Conservation (phyloP, 176 grass and related monocot species). For the Triticum monococcum region DNA sequence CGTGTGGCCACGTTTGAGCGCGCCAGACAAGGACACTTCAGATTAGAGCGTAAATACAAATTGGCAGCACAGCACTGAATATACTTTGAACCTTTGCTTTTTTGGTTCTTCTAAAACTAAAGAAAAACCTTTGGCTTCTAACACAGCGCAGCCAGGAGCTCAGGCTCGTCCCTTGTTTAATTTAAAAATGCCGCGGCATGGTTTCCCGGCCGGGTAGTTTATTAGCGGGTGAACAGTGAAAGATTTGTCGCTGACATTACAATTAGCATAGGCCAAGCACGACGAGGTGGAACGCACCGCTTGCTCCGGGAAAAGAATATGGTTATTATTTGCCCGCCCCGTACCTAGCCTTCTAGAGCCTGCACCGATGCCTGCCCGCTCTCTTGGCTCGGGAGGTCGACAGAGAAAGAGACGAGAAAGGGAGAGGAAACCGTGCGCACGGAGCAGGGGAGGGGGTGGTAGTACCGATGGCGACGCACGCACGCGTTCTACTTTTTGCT, state of each 20-base stretch:
- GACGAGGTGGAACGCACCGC: not conserved
- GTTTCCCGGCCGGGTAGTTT: not conserved
- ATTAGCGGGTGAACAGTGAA: not conserved
- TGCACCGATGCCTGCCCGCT: not conserved
- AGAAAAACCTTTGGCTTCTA: not conserved
- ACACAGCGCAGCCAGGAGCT: not conserved
- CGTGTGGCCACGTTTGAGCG: conserved; percentile 24
- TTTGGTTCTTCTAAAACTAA: no score
- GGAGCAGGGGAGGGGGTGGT: no score
- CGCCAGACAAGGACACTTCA: not conserved
- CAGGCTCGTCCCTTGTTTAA: not conserved
- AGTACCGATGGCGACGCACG: conserved; percentile 10
- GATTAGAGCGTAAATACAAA: conserved; percentile 2
- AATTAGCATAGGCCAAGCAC: not conserved
- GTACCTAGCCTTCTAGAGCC: not conserved
- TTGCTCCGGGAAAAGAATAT: not conserved
- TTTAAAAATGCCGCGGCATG: not conserved
- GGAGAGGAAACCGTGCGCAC: not conserved
- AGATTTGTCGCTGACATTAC: conserved; percentile 18
- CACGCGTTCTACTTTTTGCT: not conserved
- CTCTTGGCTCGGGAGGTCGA: not conserved
- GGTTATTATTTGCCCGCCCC: not conserved
- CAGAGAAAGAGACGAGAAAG: not conserved
- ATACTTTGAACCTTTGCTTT: not conserved
- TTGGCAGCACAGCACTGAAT: not conserved